Evolutionary conservation across 2,329 filamentous ascomycete species (phyloP).

Genomic region (Leptographium lundbergii): DNA sequence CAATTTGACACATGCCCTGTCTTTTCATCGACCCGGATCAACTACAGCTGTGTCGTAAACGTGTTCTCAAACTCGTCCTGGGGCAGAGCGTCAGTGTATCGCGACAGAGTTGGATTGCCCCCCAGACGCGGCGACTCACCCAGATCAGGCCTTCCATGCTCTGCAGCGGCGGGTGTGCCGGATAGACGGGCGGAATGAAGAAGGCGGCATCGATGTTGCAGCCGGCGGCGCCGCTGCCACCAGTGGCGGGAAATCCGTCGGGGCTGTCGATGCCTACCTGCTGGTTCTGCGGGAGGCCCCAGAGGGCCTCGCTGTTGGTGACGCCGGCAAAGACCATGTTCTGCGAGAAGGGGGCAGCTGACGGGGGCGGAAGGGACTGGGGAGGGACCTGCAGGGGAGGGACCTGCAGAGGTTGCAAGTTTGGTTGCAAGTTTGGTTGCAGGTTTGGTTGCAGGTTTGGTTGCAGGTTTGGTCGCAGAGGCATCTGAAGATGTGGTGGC

Average conservation of each 20-base stretch:
- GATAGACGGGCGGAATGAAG: not conserved
- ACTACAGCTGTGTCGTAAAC: not conserved
- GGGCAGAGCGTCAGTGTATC: not conserved
- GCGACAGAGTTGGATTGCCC: too few relatives aligned
- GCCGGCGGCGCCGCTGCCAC: not conserved
- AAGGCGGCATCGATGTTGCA: not conserved
- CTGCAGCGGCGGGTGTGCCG: not conserved
- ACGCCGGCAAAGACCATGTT: conserved; percentile 33
- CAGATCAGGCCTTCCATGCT: not conserved
- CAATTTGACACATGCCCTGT: too few relatives aligned
- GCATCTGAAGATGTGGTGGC: not conserved
- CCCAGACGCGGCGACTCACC: not conserved
- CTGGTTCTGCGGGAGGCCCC: conserved; percentile 25
- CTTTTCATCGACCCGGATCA: too few relatives aligned
- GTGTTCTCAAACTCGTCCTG: not conserved
- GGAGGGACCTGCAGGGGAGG: not conserved
- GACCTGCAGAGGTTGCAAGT: not conserved
- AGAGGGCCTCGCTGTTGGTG: conserved; percentile 34
- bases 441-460: too few relatives aligned
- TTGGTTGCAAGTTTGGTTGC: too few relatives aligned
- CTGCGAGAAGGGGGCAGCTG: conserved; percentile 10
- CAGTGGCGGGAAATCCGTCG: conserved; percentile 15
- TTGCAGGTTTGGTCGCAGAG: not conserved
- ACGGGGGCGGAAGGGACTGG: not conserved
- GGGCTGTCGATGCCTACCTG: conserved; percentile 24